A percentile compares a stretch with the other conserved stretches of the same genome.
These are phyloP conservation scores for Forsythia viridissima DNA, from an alignment of 257 asterid species.

Conservation along the genomic window DNA sequence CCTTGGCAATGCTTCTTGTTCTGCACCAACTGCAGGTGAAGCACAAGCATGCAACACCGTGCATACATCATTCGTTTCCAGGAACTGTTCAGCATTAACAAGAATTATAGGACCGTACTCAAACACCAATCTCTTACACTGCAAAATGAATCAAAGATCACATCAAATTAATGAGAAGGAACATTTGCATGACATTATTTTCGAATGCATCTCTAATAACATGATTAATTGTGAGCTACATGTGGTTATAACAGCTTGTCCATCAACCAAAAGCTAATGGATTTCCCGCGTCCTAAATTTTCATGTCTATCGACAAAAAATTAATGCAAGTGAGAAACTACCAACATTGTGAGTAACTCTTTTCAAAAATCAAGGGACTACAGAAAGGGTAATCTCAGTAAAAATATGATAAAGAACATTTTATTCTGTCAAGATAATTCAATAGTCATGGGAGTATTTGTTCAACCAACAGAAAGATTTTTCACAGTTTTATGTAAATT, in stretches of 20 bases:
- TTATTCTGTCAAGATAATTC: neutral
- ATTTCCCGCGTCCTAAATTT: neutral
- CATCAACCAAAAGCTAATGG: neutral
- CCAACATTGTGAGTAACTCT: neutral
- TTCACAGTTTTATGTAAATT: neutral
- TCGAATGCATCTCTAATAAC: neutral
- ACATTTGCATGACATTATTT: neutral
- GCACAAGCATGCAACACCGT: conserved; percentile 64
- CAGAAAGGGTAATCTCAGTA: neutral
- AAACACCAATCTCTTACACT: conserved; percentile 89
- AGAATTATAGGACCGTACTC: conserved; percentile 83
- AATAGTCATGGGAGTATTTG: neutral
- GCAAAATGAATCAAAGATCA: conserved; percentile 24
- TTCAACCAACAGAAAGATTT: neutral
- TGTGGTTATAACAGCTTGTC: neutral
- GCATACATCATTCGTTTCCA: conserved; percentile 72
- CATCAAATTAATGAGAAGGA: neutral
- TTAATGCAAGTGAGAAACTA: neutral
- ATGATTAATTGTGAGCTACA: neutral
- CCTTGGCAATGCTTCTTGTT: conserved; percentile 21
- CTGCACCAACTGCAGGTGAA: conserved; percentile 23
- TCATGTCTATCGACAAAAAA: neutral
- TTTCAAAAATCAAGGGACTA: neutral
- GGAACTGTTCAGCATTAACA: conserved; percentile 72
- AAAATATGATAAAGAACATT: neutral